Evolutionary conservation across 352 stramenopile genomes (phyloP), one percentile per base, ranked within the genome.

Genomic region (Globisporangium emineosum): DNA sequence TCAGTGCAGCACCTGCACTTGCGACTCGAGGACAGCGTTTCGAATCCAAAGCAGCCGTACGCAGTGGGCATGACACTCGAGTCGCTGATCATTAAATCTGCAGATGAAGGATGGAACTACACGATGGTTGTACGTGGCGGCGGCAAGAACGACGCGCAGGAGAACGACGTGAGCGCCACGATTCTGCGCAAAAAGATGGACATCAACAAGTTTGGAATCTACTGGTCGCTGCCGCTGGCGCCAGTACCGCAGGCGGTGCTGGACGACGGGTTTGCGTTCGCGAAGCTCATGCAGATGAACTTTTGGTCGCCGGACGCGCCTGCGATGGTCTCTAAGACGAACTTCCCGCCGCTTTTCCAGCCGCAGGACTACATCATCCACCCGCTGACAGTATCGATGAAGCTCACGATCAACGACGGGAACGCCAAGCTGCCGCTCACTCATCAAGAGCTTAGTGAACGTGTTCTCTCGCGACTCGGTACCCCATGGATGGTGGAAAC

Each of bases 121-220:
- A 94, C 82, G 0, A 88, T 91, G 83, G 79, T 89, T 40, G 77
- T 90, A 17, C 79, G 83, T 30, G 77, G 80, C 9, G 60, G 50
- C 15, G 59, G 61, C 23, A 27, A 59, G 42, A 62, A 66, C 32
- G 61, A 42, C 8, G 12, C 52, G 52, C 19, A 49, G 64, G 10
- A 29, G 56, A 32, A 43, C 62, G 35, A 43, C 12, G 47, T 29
- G 19, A 45, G 42, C 15, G 65, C 81, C 2, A 68, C 72, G 29
- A 89, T 89, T 55, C 70, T 94, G 32, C 65, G 86, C 29, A 94
- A 93, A 60, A 91, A 92, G 58, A 82, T 94, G 65, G 83, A 92
- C 49, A 78, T 94, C 54, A 90, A 89, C 58, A 83, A 89, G 49
- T 80, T 94, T 45, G 86, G 84, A 7, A 68, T 94, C 40, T 94